Base-by-base conservation (phyloP, 805 yeast genomes). In the Zygosaccharomyces bailii region DNA sequence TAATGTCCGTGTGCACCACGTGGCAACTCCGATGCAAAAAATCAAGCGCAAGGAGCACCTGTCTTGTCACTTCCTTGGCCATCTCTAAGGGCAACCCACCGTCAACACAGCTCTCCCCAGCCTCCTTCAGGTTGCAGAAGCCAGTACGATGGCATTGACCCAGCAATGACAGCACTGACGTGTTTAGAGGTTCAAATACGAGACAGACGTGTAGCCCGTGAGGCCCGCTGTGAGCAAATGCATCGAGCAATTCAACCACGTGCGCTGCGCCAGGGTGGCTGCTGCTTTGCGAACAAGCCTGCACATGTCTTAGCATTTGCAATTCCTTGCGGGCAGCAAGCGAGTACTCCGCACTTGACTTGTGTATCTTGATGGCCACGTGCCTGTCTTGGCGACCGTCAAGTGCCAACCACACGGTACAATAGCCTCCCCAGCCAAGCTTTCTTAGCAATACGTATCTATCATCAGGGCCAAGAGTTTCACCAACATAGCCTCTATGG, bases 381-480 rank as follows among this genome's bases (percentile, higher is more conserved):
- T 78, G 82, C 21, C 68, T 57, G 13, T 67, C 66, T 11, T 54
- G 34, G 2, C 51, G 44, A 2, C 61, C 50, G 42, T 74, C 76
- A 40, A 58, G 62, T 1, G 84, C 84, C 21, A 81, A 60, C 86
- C 86, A 81, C n/a, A 81, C 86, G 1, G 86, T 80, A 31, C 83
- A 76, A 53, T 81, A 81, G 55, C 80, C 84, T 27, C 87, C 86
- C 84, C 84, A 79, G 2, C 87, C 87, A 6, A 81, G 65, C 58
- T 80, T 80, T 21, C 84, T 65, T 16, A 77, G 66, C 19, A 79
- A 63, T 6, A 65, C 56, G 57, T 79, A 79, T 20, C 71, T 66
- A 44, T 69, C 65, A 37, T 67, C 60, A 5, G 68, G 57, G 31
- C 76, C 77, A 54, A 78, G 77, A 11, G 63, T 57, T 52, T 81